Percentiles rank a stretch among this genome's conserved stretches.
Conservation (phyloP, 2,329 filamentous ascomycete genomes). For the Helicocarpus griseus region DNA sequence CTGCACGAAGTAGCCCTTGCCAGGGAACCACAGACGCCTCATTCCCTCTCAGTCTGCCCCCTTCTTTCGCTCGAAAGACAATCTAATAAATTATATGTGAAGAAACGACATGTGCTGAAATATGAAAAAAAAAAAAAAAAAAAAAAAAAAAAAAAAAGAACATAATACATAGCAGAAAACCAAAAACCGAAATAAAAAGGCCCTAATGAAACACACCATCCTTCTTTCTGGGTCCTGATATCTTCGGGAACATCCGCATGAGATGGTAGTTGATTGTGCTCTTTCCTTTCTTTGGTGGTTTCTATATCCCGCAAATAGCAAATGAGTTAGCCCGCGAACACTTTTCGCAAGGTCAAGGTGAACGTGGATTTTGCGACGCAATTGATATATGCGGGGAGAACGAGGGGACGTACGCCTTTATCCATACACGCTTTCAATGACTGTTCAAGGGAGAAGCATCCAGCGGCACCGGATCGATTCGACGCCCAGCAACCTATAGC, state of each 20-base stretch:
- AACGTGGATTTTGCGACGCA: not conserved
- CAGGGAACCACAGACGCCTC: not conserved
- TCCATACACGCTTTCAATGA: slow-evolving; percentile 68
- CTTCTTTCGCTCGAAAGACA: not conserved
- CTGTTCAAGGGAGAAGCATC: slow-evolving; percentile 51
- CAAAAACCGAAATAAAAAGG: not conserved
- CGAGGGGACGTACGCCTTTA: slow-evolving; percentile 48
- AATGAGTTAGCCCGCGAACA: not conserved
- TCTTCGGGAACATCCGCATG: slow-evolving; percentile 61
- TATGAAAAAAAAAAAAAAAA: not conserved
- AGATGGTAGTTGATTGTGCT: slow-evolving; percentile 90
- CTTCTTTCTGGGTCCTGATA: slow-evolving; percentile 62
- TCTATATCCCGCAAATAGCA: slow-evolving; percentile 32
- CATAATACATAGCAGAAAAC: not conserved
- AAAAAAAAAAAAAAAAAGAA: not conserved
- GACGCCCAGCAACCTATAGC: slow-evolving; percentile 38
- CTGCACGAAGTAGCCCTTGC: no score
- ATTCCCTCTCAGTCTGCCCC: no score
- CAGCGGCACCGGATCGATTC: slow-evolving; percentile 40
- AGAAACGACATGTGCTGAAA: not conserved
- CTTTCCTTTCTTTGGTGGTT: slow-evolving; percentile 49
- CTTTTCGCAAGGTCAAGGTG: not conserved
- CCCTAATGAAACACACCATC: slow-evolving; percentile 35
- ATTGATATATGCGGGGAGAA: not conserved
- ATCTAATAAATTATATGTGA: not conserved